Percentiles rank a stretch among this genome's conserved stretches.
These are phyloP conservation scores for Prillingera fragicola DNA, from an alignment of 1,284 basidiomycete genomes.

Conservation along the genomic window DNA sequence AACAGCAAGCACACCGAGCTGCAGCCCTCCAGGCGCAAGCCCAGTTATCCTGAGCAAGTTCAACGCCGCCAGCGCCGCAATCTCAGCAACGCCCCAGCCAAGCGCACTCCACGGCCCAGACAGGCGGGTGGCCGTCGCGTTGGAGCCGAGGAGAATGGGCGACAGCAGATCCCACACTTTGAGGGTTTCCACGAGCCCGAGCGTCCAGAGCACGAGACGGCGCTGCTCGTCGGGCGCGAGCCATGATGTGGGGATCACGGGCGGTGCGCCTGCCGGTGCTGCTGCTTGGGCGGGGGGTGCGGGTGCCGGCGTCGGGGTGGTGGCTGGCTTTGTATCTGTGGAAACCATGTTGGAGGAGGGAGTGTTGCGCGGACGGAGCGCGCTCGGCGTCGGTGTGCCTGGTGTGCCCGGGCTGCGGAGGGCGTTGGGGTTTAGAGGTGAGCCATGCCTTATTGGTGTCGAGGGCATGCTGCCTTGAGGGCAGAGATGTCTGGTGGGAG, in stretches of 20 bases:
- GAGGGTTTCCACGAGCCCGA: constrained; percentile 36
- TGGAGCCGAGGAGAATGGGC: constrained; percentile 26
- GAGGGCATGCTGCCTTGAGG: no score
- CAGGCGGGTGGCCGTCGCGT: constrained; percentile 17
- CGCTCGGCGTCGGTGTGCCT: no score
- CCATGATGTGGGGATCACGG: constrained; percentile 40
- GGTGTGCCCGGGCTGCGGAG: no score
- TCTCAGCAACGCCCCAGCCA: constrained; percentile 31
- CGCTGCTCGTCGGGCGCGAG: constrained; percentile 41
- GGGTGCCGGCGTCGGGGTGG: no score
- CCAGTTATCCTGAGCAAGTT: constrained; percentile 35
- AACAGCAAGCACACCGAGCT: constrained; percentile 18
- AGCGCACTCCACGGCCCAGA: constrained; percentile 24
- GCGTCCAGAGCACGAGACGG: constrained; percentile 29
- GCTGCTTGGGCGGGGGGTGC: no score
- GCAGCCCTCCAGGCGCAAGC: constrained; percentile 26
- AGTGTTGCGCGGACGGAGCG: no score
- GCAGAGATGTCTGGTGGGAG: no score
- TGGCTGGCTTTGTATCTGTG: no score
- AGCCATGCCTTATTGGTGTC: no score
- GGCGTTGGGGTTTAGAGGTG: no score
- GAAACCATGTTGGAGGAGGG: no score
- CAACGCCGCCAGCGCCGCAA: constrained; percentile 20
- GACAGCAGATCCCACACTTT: constrained; percentile 45
- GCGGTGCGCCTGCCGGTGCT: constrained; percentile 23